Percentiles rank a stretch among this genome's conserved stretches.
These are phyloP conservation scores for Phytophthora idaei DNA, from an alignment of 352 stramenopile species.

Conservation along the genomic window DNA sequence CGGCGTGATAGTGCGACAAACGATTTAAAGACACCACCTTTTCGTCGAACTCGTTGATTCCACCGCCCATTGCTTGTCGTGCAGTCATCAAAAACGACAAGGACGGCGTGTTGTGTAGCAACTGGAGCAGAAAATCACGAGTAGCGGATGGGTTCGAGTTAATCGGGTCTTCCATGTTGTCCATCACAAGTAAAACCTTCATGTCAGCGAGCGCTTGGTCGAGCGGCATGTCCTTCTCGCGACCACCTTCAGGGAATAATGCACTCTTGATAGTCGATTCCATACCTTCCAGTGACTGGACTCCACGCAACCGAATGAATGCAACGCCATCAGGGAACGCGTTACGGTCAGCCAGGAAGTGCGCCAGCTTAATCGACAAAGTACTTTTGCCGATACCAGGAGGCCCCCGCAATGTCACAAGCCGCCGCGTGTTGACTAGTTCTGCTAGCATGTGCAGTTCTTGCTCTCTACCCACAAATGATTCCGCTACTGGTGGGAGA, in stretches of 20 bases:
- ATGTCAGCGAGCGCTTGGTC: constrained; percentile 58
- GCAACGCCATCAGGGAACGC: constrained; percentile 77
- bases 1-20: constrained; percentile 70
- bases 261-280: constrained; percentile 77
- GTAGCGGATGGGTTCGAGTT: constrained; percentile 64
- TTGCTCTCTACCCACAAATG: constrained; percentile 77
- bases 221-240: constrained; percentile 69
- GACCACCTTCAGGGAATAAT: constrained; percentile 63
- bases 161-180: constrained; percentile 86
- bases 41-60: constrained; percentile 75
- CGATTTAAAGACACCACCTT: constrained; percentile 84
- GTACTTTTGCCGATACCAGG: constrained; percentile 84
- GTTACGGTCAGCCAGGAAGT: constrained; percentile 76
- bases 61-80: constrained; percentile 70
- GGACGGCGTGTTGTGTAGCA: constrained; percentile 66
- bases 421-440: constrained; percentile 58
- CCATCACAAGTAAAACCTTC: constrained; percentile 73
- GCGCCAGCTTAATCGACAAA: constrained; percentile 69
- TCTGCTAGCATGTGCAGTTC: constrained; percentile 74
- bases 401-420: constrained; percentile 76
- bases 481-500: constrained; percentile 65
- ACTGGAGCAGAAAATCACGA: constrained; percentile 64
- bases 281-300: constrained; percentile 74
- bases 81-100: constrained; percentile 78
- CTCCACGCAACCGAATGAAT: constrained; percentile 70